Conservation (phyloP, 75 land plant genomes). For the Sequoia sempervirens region DNA sequence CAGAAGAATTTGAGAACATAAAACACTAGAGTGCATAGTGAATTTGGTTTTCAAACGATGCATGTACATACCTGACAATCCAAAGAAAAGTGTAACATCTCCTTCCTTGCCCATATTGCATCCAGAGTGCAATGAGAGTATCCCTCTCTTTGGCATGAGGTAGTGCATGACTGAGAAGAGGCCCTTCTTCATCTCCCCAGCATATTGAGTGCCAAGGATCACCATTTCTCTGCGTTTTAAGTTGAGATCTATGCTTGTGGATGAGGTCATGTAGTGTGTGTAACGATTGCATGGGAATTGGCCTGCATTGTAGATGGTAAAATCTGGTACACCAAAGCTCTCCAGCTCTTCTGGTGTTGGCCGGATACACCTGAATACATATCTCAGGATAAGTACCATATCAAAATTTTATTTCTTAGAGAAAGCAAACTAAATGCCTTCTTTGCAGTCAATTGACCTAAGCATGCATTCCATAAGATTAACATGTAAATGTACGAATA, state of each 20-base stretch:
- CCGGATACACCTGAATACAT: constrained; percentile 33
- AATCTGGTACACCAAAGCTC: constrained; percentile 44
- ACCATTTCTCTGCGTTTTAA: no score
- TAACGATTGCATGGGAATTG: constrained; percentile 53
- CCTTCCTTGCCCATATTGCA: constrained; percentile 32
- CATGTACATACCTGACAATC: constrained; percentile 23
- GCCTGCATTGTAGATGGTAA: constrained; percentile 49
- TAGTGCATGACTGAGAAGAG: no score
- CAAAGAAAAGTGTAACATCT: constrained; percentile 35
- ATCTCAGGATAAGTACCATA: neutral
- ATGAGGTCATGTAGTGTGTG: constrained; percentile 49
- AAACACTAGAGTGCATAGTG: neutral
- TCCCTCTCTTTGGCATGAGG: constrained; percentile 32
- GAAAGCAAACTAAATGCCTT: neutral
- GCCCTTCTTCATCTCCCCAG: no score
- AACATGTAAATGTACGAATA: neutral
- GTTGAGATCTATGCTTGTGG: constrained; percentile 33
- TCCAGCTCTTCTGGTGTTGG: constrained; percentile 48
- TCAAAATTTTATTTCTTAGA: neutral
- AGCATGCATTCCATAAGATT: neutral
- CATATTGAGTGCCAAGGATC: no score
- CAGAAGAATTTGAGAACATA: neutral
- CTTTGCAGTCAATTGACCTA: neutral
- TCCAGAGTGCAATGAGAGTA: constrained; percentile 29
- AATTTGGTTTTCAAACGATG: neutral